Conservation (phyloP, 306 rosid genomes). For the Trifolium pratense region DNA sequence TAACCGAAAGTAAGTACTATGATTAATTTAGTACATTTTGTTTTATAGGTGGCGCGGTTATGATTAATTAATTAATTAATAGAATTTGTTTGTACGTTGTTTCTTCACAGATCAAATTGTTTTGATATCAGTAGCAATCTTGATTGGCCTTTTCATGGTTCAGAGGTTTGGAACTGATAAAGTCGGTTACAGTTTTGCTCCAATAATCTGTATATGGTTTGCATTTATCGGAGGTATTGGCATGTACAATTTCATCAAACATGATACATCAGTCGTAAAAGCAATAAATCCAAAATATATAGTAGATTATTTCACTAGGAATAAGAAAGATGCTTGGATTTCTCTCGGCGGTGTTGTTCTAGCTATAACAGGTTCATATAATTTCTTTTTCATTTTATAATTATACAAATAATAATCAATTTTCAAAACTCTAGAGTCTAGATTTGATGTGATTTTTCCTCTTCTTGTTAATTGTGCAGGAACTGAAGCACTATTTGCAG, state of each 20-base stretch:
- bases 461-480: slow-evolving; percentile 43
- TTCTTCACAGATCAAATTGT: slow-evolving; percentile 55
- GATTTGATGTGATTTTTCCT: too few species aligned
- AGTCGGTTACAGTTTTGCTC: slow-evolving; percentile 84
- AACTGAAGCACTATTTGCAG: slow-evolving; percentile 86
- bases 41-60: too few species aligned
- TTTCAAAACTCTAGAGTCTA: too few species aligned
- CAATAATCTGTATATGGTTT: slow-evolving; percentile 78
- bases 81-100: not conserved
- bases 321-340: slow-evolving; percentile 78
- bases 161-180: slow-evolving; percentile 88
- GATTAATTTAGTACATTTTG: too few species aligned
- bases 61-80: not conserved
- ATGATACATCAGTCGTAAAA: slow-evolving; percentile 63
- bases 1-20: slow-evolving; percentile 29
- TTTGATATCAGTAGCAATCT: slow-evolving; percentile 63
- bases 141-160: slow-evolving; percentile 59
- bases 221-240: slow-evolving; percentile 65
- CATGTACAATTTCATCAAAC: slow-evolving; percentile 62
- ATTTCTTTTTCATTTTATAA: not conserved
- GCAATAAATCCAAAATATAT: slow-evolving; percentile 75
- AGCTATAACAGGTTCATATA: slow-evolving; percentile 57
- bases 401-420: not conserved
- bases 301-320: slow-evolving; percentile 62
- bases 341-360: slow-evolving; percentile 86